Evolutionary conservation across 2,329 filamentous ascomycete genomes (phyloP).

Genomic region (Penicillium verrucosum): DNA sequence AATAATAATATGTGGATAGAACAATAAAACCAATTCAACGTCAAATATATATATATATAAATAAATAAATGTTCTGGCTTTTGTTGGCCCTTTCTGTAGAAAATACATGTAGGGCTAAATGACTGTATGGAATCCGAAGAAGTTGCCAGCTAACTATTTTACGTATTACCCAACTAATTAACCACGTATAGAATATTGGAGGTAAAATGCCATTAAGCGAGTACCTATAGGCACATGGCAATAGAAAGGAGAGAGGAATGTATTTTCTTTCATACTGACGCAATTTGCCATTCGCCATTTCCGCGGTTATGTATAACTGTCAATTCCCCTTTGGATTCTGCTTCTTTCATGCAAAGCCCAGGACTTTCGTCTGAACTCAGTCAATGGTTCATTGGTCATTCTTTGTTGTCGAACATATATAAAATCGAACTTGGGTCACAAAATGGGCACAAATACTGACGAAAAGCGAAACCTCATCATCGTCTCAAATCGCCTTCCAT

Average conservation of each 20-base stretch:
- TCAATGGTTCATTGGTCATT: not conserved
- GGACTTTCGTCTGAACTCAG: no score
- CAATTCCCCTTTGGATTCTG: not conserved
- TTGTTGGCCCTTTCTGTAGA: not conserved
- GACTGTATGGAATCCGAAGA: not conserved
- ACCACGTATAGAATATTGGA: not conserved
- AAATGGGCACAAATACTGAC: constrained; percentile 4
- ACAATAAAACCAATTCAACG: not conserved
- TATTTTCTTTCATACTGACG: constrained; percentile 17
- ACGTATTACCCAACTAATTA: not conserved
- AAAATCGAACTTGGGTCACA: not conserved
- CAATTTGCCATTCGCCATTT: constrained; percentile 16
- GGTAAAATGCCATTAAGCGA: no score
- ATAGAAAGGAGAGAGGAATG: not conserved
- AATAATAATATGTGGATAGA: not conserved
- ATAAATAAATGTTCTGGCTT: no score
- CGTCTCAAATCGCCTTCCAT: constrained; percentile 85
- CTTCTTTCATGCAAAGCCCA: not conserved
- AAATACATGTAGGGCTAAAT: not conserved
- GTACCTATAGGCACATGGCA: not conserved
- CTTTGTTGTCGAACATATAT: not conserved
- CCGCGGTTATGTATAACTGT: constrained; percentile 10
- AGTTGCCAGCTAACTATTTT: not conserved
- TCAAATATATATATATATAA: not conserved
- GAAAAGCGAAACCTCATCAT: constrained; percentile 54